phyloP scores from a whole-genome alignment of 805 yeast species.

The Candida rishiriensis region DNA sequence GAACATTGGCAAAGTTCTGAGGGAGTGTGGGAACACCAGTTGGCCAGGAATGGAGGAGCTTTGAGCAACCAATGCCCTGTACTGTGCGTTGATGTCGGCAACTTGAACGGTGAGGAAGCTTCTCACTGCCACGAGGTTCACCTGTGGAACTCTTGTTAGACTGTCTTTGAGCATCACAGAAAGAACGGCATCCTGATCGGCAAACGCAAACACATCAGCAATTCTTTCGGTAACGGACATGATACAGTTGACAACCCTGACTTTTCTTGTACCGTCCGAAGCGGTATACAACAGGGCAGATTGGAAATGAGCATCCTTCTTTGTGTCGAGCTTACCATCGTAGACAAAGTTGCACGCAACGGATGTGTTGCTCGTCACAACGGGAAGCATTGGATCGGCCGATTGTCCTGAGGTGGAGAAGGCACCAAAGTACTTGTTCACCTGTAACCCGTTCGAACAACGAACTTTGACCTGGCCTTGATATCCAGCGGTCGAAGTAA shows the following conservation, averaged over 20 bases:
- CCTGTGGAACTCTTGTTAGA: conserved; percentile 34
- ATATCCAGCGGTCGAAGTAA: conserved; percentile 56
- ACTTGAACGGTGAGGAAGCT: conserved; percentile 35
- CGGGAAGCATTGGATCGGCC: conserved; percentile 68
- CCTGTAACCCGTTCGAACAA: conserved; percentile 83
- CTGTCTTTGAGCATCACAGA: conserved; percentile 52
- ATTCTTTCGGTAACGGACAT: conserved; percentile 74
- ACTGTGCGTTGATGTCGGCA: conserved; percentile 54
- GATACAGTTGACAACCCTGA: conserved; percentile 81
- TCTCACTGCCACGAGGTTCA: conserved; percentile 31
- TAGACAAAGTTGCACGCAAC: conserved; percentile 69
- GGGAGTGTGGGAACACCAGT: conserved; percentile 75
- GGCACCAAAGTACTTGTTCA: conserved; percentile 67
- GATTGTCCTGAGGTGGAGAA: conserved; percentile 36
- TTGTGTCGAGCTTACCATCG: conserved; percentile 68
- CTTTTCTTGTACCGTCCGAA: conserved; percentile 67
- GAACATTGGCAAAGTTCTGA: conserved; percentile 65
- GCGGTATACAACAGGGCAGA: conserved; percentile 86
- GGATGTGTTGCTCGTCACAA: conserved; percentile 56
- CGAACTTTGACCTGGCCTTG: conserved; percentile 82
- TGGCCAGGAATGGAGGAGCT: conserved; percentile 49
- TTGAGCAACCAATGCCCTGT: conserved; percentile 43
- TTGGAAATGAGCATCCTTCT: conserved; percentile 83
- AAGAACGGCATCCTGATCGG: conserved; percentile 66
- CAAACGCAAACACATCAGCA: conserved; percentile 69